phyloP scores from a whole-genome alignment of 2,329 filamentous ascomycete species.

The Trichoderma sp. region DNA sequence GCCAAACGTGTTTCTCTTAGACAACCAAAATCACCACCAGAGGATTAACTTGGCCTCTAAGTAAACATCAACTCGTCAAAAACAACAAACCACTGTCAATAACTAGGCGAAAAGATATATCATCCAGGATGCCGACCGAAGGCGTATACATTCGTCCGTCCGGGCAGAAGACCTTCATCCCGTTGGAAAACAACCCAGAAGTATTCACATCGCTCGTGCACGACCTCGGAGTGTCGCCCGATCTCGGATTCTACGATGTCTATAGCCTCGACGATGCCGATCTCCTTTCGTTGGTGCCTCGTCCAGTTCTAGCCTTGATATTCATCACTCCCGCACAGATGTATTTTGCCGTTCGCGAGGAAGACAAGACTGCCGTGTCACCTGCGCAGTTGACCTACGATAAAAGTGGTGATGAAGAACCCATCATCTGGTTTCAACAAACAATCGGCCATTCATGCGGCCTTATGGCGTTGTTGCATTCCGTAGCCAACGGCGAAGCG shows the following conservation, averaged over 20 bases:
- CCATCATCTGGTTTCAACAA: conserved; percentile 80
- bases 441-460: conserved; percentile 83
- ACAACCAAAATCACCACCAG: neutral
- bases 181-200: conserved; percentile 65
- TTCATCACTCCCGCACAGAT: conserved; percentile 67
- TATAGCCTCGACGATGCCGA: conserved; percentile 76
- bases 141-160: conserved; percentile 31
- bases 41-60: neutral
- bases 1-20: neutral
- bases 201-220: conserved; percentile 72
- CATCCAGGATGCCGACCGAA: conserved; percentile 30
- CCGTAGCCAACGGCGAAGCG: conserved; percentile 66
- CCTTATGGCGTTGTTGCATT: conserved; percentile 73
- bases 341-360: conserved; percentile 46
- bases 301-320: conserved; percentile 73
- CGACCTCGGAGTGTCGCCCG: conserved; percentile 66
- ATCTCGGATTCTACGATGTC: conserved; percentile 76
- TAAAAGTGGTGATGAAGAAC: conserved; percentile 47
- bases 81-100: neutral
- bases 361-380: conserved; percentile 28
- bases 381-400: conserved; percentile 33
- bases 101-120: neutral
- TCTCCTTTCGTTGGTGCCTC: conserved; percentile 68
- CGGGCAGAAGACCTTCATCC: conserved; percentile 39
- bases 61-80: neutral